Base-by-base conservation (phyloP, 2,329 filamentous ascomycete genomes). In the Aspergillus neoniger region DNA sequence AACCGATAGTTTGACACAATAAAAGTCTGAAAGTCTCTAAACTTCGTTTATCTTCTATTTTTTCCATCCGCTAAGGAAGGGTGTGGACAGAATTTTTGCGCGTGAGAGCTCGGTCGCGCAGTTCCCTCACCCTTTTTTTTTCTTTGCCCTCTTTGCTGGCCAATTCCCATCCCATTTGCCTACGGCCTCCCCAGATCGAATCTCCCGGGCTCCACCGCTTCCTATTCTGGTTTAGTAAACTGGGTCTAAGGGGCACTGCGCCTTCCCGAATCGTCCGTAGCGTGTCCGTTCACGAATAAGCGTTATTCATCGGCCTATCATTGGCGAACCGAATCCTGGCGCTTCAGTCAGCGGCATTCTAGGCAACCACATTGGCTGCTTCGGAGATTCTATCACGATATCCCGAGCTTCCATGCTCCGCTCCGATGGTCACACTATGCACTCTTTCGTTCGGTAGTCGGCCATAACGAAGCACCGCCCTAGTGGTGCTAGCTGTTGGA, bases 181-280 rank as follows among this genome's bases (percentile, higher is more conserved):
- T 41, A 53, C 36, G 50, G 62, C 62, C 55, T 64, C 71, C 68
- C 71, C 67, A 67, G 70, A 74, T 74, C 65, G 62, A 63, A 66
- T 64, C 59, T 62, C 59, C 60, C 44, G 44, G 30, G 62, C 67
- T 70, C 72, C 72, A 74, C 70, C 64, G 58, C 50, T 54, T 38
- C 70, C 67, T 60, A 48, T 66, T 69, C 47, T 25, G 65, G 70
- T 59, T 65, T 74, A 73, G 70, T 49, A 43, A 17, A 28, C 36
- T 59, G 61, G 64, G 63, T 51, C 62, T 57, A 59, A 54, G 65
- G 64, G 65, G 55, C 57, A 65, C 61, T 7, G 47, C 60, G 61
- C 68, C 59, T 71, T 66, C 66, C 69, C 53, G 62, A 59, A 55
- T 38, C 57, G 68, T 50, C 14, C n/a, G 10, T 54, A 56, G 65